Base-by-base conservation (phyloP, 106 monocot genomes). In the Agapanthus africanus region DNA sequence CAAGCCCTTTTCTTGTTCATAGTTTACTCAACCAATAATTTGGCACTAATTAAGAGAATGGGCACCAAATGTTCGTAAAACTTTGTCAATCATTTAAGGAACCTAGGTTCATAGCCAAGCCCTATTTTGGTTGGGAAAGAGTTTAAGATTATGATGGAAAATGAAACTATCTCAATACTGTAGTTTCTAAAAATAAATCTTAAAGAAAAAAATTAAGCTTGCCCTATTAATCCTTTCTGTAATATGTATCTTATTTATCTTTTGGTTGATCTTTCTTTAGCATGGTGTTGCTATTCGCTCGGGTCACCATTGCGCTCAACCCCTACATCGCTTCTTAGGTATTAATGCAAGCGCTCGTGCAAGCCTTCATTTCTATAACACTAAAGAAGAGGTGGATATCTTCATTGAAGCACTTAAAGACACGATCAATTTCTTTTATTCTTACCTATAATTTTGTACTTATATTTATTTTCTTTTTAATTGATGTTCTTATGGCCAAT, bases 241-340 rank as follows among this genome's bases (percentile, higher is more conserved):
- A 13, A 13, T 28, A 61, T 36, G n/a, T n/a, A 35, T 61, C 61
- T 61, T n/a, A n/a, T n/a, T 63, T 16, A 41, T 40, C 40, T 23
- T 39, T 28, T 30, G 11, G 11, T 66, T 42, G 37, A 30, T 66
- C 37, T 44, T 42, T 66, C 26, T 50, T 54, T 63, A 97, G 97
- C 78, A 87, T 77, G 89, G 89, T 11, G 84, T 97, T 32, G 92
- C 97, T 40, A 90, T 97, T 80, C 79, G 97, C 62, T 97, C 92
- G 0, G 97, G 97, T 4, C 92, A 97, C 54, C 97, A 97, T 75
- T 97, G 92, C 71, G 88, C 93, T 59, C 97, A 93, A 46, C 88
- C 83, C 10, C 78, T 99, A 0, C 97, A 99, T 59, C 84, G 85
- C 3, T 76, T 65, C 26, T 66, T 99, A 37, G 87, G 87, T 40